phyloP scores from a whole-genome alignment of 2,329 filamentous ascomycete species.

The Epichloe scottii region DNA sequence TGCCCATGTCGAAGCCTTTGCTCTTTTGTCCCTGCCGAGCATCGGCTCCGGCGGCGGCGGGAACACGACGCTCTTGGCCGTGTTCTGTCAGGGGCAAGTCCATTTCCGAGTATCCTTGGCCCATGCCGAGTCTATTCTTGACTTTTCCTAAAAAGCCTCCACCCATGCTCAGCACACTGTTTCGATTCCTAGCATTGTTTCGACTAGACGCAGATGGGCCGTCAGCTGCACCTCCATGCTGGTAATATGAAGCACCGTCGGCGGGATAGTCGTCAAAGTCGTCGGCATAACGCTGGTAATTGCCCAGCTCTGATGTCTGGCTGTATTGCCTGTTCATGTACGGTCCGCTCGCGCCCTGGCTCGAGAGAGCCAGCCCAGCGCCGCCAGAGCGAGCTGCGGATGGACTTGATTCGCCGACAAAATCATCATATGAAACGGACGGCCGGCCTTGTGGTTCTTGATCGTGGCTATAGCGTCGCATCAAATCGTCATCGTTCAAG shows the following conservation, averaged over 20 bases:
- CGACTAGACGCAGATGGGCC: slow-evolving; percentile 33
- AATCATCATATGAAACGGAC: slow-evolving; percentile 89
- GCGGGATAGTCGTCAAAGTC: slow-evolving; percentile 73
- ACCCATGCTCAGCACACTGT: slow-evolving; percentile 77
- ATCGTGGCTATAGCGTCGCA: slow-evolving; percentile 62
- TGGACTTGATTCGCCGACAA: slow-evolving; percentile 54
- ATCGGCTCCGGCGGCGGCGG: slow-evolving; percentile 32
- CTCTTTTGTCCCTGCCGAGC: slow-evolving; percentile 27
- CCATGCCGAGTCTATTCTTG: slow-evolving; percentile 86
- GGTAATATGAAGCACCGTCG: slow-evolving; percentile 73
- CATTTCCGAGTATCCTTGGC: slow-evolving; percentile 89
- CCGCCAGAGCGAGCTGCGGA: slow-evolving; percentile 28
- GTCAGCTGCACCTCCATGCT: slow-evolving; percentile 53
- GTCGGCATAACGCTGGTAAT: slow-evolving; percentile 84
- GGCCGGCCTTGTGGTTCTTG: slow-evolving; percentile 54
- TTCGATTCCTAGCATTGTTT: slow-evolving; percentile 58
- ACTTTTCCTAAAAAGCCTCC: slow-evolving; percentile 77
- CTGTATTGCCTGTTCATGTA: slow-evolving; percentile 43
- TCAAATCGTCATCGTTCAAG: slow-evolving; percentile 69
- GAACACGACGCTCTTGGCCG: slow-evolving; percentile 26
- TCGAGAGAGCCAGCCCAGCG: slow-evolving; percentile 13
- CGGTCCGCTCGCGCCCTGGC: slow-evolving; percentile 20
- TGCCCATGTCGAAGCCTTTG: slow-evolving; percentile 55
- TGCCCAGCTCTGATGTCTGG: slow-evolving; percentile 72
- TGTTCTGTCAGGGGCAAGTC: slow-evolving; percentile 86